Base-by-base conservation (phyloP, 495 filamentous ascomycete species). In the Penicillium cinerascens region DNA sequence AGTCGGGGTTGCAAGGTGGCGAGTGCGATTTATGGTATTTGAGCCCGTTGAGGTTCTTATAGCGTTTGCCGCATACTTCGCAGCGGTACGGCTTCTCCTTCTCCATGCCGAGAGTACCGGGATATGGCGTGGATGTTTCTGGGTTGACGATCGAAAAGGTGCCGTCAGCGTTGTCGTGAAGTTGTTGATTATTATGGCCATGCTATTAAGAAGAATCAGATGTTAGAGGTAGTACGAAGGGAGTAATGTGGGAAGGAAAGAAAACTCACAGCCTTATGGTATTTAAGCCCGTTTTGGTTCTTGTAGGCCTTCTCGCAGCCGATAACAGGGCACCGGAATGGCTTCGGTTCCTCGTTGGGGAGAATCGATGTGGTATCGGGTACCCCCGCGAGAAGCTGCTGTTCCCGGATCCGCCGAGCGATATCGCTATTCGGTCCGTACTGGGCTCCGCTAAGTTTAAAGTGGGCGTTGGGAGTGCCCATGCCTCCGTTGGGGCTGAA, bases 261-360 rank as follows among this genome's bases (percentile, higher is more conserved):
- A 20, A 42, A 18, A 77, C 83, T 71, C 78, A 88, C 85, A 66
- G 79, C 71, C 72, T 84, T 84, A 63, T 84, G 82, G 51, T 88
- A 95, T 79, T 97, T 97, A 27, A 99, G 77, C 27, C 93, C 93
- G 61, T 99, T 99, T 62, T 97, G 93, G 68, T 99, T 99, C 79
- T 99, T 99, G 70, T 99, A 99, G 13, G 93, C 93, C 77, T 99
- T 99, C 68, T 99, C 93, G 64, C 93, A 99, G 16, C 93, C 93
- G 61, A 97, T 95, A 39, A 99, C 93, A 8, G 95, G 93, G 67
- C 93, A 99, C 62, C 88, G 87, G 79, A 95, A 97, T 0, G 93
- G 93, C 73, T 97, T 99, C 55, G 90, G 87, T 59, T 97, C 91
- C 53, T 79, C 78, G 33, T 78, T 80, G n/a, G 77, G 76, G 45